These are phyloP conservation scores for Geoglossum glabrum DNA, from an alignment of 495 filamentous ascomycete genomes.

Conservation along the genomic window DNA sequence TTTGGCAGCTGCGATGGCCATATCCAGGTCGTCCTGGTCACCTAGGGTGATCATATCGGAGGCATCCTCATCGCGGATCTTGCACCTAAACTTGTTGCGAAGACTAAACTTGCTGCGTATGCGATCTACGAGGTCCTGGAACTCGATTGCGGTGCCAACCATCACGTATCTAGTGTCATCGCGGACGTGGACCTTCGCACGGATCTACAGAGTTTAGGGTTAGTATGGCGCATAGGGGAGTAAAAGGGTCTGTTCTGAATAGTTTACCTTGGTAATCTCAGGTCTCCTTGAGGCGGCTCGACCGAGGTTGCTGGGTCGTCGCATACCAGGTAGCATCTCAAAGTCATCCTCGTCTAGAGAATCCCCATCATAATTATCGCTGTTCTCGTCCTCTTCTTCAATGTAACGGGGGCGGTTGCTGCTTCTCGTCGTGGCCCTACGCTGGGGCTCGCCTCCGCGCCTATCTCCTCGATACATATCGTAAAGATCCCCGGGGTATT, in stretches of 20 bases:
- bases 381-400: constrained; percentile 48
- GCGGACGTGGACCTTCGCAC: constrained; percentile 69
- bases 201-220: constrained; percentile 28
- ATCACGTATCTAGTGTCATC: constrained; percentile 93
- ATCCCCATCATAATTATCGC: constrained; percentile 33
- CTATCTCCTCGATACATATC: constrained; percentile 35
- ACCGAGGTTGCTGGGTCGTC: constrained; percentile 5
- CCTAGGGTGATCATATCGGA: constrained; percentile 85
- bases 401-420: constrained; percentile 31
- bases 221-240: background rate
- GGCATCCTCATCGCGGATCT: constrained; percentile 61
- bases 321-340: constrained; percentile 40
- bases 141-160: constrained; percentile 51
- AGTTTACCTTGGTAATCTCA: constrained; percentile 20
- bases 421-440: constrained; percentile 7
- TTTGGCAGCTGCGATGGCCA: constrained; percentile 49
- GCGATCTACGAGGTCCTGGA: constrained; percentile 49
- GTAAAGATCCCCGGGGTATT: constrained; percentile 47
- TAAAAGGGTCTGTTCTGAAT: background rate
- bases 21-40: constrained; percentile 88
- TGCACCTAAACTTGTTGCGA: constrained; percentile 51
- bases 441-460: background rate
- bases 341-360: constrained; percentile 59
- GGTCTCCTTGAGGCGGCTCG: constrained; percentile 27
- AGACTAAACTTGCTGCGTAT: constrained; percentile 75